Conservation (phyloP, 2,329 filamentous ascomycete genomes). For the Leptoxyphium fumago region DNA sequence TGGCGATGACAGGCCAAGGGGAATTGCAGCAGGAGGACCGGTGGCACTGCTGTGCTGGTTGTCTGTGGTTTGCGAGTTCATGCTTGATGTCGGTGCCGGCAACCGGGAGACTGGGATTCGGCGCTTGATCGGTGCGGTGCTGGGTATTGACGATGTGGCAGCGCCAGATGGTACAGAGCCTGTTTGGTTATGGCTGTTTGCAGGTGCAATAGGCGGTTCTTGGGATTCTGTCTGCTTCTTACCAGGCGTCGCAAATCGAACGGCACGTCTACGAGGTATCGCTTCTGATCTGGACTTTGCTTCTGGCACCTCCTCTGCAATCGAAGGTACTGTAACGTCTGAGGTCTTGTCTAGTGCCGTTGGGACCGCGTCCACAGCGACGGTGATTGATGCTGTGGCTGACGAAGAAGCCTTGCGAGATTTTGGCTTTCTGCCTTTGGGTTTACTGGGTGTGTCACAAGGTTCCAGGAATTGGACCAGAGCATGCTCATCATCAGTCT, state of each 20-base stretch:
- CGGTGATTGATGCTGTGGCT: too few relatives aligned
- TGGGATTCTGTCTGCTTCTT: not conserved
- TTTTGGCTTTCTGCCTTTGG: conserved; percentile 13
- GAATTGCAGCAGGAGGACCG: not conserved
- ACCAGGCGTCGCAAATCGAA: conserved; percentile 20
- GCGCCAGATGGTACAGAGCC: not conserved
- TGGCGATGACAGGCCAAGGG: conserved; percentile 13
- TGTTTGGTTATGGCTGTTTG: not conserved
- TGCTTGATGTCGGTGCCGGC: conserved; percentile 7
- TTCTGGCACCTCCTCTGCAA: too few relatives aligned
- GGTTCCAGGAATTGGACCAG: not conserved
- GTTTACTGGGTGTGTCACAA: conserved; percentile 17
- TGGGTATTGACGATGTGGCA: not conserved
- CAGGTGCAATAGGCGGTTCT: not conserved
- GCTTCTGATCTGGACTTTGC: not conserved
- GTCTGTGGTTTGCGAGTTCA: conserved; percentile 4
- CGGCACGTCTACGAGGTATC: not conserved
- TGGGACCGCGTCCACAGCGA: too few relatives aligned
- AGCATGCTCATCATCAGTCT: not conserved
- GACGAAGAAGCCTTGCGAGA: conserved; percentile 9
- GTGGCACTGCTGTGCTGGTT: conserved; percentile 10
- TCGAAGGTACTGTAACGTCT: too few relatives aligned
- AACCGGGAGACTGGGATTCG: conserved; percentile 7
- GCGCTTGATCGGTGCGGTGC: not conserved
- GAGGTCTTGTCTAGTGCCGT: too few relatives aligned